Evolutionary conservation across 2,329 filamentous ascomycete species (phyloP).

Genomic region (Cryphonectria nitschkei): DNA sequence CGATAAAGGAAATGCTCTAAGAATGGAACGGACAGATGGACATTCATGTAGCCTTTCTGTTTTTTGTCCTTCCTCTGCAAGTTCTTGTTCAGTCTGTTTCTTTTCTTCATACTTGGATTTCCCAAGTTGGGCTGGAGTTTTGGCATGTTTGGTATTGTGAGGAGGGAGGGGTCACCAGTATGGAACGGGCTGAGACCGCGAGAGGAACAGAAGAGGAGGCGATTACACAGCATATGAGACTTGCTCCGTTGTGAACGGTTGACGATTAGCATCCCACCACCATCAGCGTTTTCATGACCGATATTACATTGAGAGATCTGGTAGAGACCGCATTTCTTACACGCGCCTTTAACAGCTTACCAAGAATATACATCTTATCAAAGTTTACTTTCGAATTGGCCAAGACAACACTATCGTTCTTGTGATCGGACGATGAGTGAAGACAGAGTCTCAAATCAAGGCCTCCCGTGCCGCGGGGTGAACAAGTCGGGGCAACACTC

Average conservation of each 20-base stretch:
- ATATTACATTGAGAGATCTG: background rate
- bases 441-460: background rate
- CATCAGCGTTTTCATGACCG: background rate
- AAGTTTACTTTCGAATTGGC: background rate
- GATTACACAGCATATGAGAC: background rate
- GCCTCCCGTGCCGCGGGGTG: too few relatives aligned
- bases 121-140: constrained; percentile 1
- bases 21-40: constrained; percentile 8
- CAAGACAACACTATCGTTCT: background rate
- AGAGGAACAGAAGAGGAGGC: background rate
- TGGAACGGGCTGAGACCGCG: background rate
- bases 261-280: background rate
- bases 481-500: background rate
- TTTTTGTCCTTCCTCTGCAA: background rate
- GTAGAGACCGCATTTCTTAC: background rate
- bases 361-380: background rate
- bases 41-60: background rate
- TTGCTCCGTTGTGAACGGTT: background rate
- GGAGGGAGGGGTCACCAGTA: background rate
- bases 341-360: background rate
- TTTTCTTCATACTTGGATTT: background rate
- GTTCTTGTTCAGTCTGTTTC: background rate
- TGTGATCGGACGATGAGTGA: background rate
- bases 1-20: constrained; percentile 42
- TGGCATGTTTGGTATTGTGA: constrained; percentile 14